A percentile compares a stretch with the other conserved stretches of the same genome.
These are phyloP conservation scores for Talaromyces proteolyticus DNA, from an alignment of 495 filamentous ascomycete species.

Conservation along the genomic window DNA sequence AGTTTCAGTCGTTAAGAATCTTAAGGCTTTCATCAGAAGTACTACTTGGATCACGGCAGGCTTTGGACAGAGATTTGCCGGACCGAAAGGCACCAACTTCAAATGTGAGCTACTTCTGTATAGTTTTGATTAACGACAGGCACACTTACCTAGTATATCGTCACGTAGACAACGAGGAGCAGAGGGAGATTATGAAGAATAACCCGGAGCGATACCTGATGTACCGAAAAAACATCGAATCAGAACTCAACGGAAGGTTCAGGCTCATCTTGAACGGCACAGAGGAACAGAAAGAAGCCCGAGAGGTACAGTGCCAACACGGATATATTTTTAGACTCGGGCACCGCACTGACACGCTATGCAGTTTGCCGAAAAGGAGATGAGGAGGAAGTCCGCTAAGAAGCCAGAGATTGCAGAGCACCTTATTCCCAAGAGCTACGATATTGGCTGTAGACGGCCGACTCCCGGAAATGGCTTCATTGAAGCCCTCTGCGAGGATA, in stretches of 20 bases:
- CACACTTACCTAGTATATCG: too few relatives aligned
- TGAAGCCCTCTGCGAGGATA: background rate
- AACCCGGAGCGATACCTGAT: constrained; percentile 13
- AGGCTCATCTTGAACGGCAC: constrained; percentile 18
- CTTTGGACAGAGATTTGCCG: background rate
- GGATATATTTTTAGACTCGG: too few relatives aligned
- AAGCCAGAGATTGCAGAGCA: constrained; percentile 38
- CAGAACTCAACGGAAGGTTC: constrained; percentile 27
- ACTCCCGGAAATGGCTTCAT: constrained; percentile 16
- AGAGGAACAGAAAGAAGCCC: too few relatives aligned
- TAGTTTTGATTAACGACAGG: too few relatives aligned
- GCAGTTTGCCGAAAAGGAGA: constrained; percentile 9
- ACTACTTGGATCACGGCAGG: constrained; percentile 14
- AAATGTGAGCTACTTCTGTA: too few relatives aligned
- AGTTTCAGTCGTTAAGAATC: too few relatives aligned
- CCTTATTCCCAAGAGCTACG: constrained; percentile 38
- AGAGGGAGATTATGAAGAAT: constrained; percentile 23
- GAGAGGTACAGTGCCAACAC: too few relatives aligned
- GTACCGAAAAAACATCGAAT: constrained; percentile 34
- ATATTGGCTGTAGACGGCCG: constrained; percentile 34
- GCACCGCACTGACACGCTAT: background rate
- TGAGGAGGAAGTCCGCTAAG: constrained; percentile 30
- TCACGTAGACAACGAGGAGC: too few relatives aligned
- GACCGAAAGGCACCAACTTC: background rate
- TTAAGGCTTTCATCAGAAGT: too few relatives aligned